Base-by-base conservation (phyloP, 805 yeast genomes). In the Starmerella apis region DNA sequence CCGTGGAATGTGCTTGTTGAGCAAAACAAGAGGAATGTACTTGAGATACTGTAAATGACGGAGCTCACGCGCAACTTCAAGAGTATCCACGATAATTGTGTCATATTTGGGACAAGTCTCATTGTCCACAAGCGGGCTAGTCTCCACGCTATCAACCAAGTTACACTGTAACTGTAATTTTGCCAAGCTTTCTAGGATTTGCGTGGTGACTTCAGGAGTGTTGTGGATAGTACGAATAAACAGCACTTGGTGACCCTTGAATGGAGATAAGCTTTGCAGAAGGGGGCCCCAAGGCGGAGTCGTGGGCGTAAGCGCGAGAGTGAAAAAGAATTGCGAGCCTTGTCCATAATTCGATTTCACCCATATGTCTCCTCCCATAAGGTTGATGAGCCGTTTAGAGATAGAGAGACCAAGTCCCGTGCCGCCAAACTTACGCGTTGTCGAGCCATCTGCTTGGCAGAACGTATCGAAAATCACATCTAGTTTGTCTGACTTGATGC, bases 281-380 rank as follows among this genome's bases (percentile, higher is more conserved):
- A 83, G 79, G 57, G 83, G 72, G 2, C 77, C 70, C 54, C 82
- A 71, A 38, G 78, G 73, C 16, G 79, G 76, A 28, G 64, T 71
- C 1, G 90, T 84, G 8, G 85, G 86, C 4, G 84, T 73, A n/a
- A 85, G 86, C 44, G 81, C 74, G 20, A 86, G 77, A 0, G 94
- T 83, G 66, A 86, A 86, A 66, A 78, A 82, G 64, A 86, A 86
- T 60, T 82, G 80, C 2, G 94, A 83, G 1, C 95, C 95, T 59
- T 75, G 71, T 23, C 90, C 92, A 61, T 79, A 83, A 53, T 74
- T 75, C 0, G 94, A 83, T 20, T 84, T 77, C 24, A 86, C 95
- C 95, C 95, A 85, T 54, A 86, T 85, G 56, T 83, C 90, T 63
- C 95, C 95, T 38, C 95, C 95, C 95, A 86, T 86, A 56, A 86